phyloP scores from a whole-genome alignment of 805 yeast genomes.

The Cyberlindnera misumaiensis region DNA sequence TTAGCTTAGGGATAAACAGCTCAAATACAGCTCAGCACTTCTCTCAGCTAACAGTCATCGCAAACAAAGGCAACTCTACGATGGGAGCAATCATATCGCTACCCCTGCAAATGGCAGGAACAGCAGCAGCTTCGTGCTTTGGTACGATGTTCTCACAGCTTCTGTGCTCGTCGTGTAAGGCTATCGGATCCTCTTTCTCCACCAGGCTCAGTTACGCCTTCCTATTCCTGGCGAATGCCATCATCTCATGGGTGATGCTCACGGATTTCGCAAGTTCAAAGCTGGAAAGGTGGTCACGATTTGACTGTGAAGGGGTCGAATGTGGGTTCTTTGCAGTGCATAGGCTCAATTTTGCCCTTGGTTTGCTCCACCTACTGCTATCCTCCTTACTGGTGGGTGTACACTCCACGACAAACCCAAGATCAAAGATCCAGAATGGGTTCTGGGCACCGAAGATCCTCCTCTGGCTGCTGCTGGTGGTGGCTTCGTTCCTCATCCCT shows the following conservation, averaged over 20 bases:
- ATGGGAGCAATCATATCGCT: conserved; percentile 45
- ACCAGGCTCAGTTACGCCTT: conserved; percentile 86
- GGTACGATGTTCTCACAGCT: conserved; percentile 80
- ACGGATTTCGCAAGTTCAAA: conserved; percentile 71
- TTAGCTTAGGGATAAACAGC: no score
- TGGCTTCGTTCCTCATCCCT: conserved; percentile 71
- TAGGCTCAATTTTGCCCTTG: conserved; percentile 82
- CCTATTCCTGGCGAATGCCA: conserved; percentile 67
- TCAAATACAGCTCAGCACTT: no score
- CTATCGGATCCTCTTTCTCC: conserved; percentile 58
- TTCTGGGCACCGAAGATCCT: conserved; percentile 78
- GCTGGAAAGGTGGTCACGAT: conserved; percentile 64
- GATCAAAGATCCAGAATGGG: conserved; percentile 84
- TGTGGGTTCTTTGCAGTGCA: conserved; percentile 96
- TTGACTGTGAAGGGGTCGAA: conserved; percentile 73
- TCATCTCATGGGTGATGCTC: conserved; percentile 88
- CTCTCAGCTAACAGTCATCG: no score
- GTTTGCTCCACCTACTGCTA: conserved; percentile 64
- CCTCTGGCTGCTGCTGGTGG: conserved; percentile 48
- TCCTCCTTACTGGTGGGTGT: conserved; percentile 68
- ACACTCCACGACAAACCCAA: conserved; percentile 66
- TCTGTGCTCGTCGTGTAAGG: conserved; percentile 43
- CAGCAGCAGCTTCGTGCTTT: conserved; percentile 62
- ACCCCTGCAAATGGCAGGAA: conserved; percentile 57
- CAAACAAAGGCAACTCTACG: not conserved